Evolutionary conservation across 164 flowering plant species (phyloP).

Genomic region (Vitis cinerea): DNA sequence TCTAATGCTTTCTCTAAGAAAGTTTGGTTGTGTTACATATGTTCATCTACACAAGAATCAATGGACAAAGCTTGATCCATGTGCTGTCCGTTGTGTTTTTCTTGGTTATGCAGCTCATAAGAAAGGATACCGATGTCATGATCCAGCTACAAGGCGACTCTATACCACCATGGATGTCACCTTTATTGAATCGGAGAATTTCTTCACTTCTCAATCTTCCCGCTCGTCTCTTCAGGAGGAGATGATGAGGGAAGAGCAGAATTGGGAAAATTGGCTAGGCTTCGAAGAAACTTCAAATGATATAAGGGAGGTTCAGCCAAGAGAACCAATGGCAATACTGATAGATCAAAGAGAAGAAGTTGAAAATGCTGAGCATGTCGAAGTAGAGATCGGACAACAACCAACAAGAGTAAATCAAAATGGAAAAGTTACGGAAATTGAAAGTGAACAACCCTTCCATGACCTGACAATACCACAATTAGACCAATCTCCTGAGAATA

Average conservation of each 20-base stretch:
- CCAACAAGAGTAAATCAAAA: too few species aligned
- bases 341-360: too few species aligned
- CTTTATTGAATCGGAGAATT: not conserved
- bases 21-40: slow-evolving; percentile 2
- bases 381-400: too few species aligned
- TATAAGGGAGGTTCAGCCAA: too few species aligned
- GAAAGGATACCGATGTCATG: not conserved
- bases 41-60: slow-evolving; percentile 7
- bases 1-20: too few species aligned
- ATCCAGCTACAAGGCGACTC: not conserved
- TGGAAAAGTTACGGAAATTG: too few species aligned
- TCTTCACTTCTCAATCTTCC: not conserved
- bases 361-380: too few species aligned
- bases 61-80: slow-evolving; percentile 1
- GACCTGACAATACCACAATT: too few species aligned
- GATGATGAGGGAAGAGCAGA: not conserved
- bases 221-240: slow-evolving; percentile 2
- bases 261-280: not conserved
- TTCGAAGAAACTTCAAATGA: not conserved
- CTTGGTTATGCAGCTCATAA: not conserved
- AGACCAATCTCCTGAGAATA: too few species aligned
- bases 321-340: too few species aligned
- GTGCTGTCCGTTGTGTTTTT: slow-evolving; percentile 6
- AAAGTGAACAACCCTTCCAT: too few species aligned
- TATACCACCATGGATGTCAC: slow-evolving; percentile 9